A percentile compares a stretch with the other conserved stretches of the same genome.
These are phyloP conservation scores for Colletotrichum limetticola DNA, from an alignment of 2,329 filamentous ascomycete genomes.

Conservation along the genomic window DNA sequence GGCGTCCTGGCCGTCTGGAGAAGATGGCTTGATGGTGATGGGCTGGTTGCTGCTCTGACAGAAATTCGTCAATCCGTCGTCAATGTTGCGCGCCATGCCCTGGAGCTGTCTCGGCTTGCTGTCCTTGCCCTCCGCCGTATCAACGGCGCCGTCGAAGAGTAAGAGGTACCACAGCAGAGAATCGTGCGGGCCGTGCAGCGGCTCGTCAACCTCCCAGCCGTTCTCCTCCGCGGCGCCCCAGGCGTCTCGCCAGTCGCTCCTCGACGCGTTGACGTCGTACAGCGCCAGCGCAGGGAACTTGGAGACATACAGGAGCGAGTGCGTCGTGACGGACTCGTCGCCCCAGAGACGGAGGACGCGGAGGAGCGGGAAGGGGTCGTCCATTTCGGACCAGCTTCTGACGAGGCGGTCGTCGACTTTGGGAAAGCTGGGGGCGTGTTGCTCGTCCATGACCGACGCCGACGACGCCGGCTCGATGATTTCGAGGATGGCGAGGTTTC, in stretches of 20 bases:
- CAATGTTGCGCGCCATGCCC: constrained; percentile 45
- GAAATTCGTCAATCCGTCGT: constrained; percentile 45
- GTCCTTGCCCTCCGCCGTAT: constrained; percentile 36
- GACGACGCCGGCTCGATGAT: constrained; percentile 50
- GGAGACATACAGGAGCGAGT: constrained; percentile 53
- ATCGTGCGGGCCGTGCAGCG: constrained; percentile 41
- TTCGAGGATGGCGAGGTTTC: constrained; percentile 60
- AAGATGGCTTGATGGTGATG: constrained; percentile 43
- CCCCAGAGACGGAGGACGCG: constrained; percentile 59
- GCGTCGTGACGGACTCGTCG: constrained; percentile 48
- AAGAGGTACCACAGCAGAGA: constrained; percentile 49
- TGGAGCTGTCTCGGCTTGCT: constrained; percentile 38
- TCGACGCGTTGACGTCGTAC: constrained; percentile 53
- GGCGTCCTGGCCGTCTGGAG: constrained; percentile 38
- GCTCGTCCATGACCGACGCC: constrained; percentile 35
- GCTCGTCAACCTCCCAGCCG: constrained; percentile 48
- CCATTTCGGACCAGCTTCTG: constrained; percentile 54
- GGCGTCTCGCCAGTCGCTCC: constrained; percentile 48
- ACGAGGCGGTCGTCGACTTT: constrained; percentile 57
- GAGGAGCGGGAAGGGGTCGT: constrained; percentile 57
- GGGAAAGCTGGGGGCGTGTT: constrained; percentile 43
- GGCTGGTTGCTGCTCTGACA: constrained; percentile 32
- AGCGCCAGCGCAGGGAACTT: constrained; percentile 56
- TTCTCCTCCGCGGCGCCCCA: constrained; percentile 39
- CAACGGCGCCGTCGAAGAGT: constrained; percentile 45